phyloP scores from a whole-genome alignment of 2,329 filamentous ascomycete species.

The Aspergillus tubingensis region DNA sequence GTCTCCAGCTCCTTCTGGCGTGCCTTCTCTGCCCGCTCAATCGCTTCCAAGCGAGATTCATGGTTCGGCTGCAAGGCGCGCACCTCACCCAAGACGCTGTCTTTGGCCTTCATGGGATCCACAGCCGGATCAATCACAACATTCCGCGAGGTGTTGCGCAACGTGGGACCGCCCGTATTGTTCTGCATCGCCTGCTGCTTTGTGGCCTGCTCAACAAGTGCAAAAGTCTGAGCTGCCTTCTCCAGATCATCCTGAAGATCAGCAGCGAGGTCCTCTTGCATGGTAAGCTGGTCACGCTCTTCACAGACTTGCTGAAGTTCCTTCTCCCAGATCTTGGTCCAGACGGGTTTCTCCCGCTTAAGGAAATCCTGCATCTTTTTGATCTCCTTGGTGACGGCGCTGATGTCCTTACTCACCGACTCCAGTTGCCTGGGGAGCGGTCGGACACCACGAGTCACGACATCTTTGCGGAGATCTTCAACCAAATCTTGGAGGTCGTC shows the following conservation, averaged over 20 bases:
- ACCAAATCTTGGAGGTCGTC: constrained; percentile 97
- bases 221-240: constrained; percentile 90
- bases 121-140: constrained; percentile 53
- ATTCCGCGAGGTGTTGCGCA: constrained; percentile 55
- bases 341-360: constrained; percentile 87
- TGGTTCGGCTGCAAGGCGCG: constrained; percentile 93
- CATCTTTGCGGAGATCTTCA: constrained; percentile 95
- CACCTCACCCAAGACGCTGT: constrained; percentile 88
- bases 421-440: constrained; percentile 90
- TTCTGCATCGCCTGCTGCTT: constrained; percentile 87
- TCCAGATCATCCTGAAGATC: constrained; percentile 94
- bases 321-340: constrained; percentile 99
- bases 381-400: constrained; percentile 76
- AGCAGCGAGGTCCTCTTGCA: constrained; percentile 92
- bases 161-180: constrained; percentile 43
- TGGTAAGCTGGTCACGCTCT: constrained; percentile 88
- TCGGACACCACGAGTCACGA: constrained; percentile 87
- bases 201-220: constrained; percentile 94
- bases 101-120: constrained; percentile 82
- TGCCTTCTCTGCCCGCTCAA: constrained; percentile 92
- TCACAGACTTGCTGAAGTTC: constrained; percentile 95
- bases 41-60: constrained; percentile 87
- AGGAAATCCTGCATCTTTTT: constrained; percentile 94
- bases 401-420: constrained; percentile 83
- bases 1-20: constrained; percentile 84